These are phyloP conservation scores for Puya raimondii DNA, from an alignment of 176 grass and related monocot genomes.

Conservation along the genomic window DNA sequence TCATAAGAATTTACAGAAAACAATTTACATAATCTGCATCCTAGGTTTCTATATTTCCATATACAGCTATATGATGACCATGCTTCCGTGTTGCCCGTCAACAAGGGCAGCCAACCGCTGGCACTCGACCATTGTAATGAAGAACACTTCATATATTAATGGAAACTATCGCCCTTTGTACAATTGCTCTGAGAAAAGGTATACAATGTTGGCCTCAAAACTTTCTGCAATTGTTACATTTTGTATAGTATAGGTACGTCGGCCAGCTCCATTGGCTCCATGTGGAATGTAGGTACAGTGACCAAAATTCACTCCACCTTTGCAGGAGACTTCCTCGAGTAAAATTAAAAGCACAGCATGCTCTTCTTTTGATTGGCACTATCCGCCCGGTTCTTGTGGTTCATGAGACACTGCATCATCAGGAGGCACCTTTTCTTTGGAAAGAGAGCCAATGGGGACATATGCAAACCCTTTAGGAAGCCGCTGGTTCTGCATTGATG, in stretches of 20 bases:
- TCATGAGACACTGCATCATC: slow-evolving; percentile 40
- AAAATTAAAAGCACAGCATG: slow-evolving; percentile 21
- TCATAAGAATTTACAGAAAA: slow-evolving; percentile 49
- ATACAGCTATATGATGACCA: slow-evolving; percentile 27
- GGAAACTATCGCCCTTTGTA: slow-evolving; percentile 37
- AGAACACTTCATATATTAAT: slow-evolving; percentile 27
- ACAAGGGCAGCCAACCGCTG: slow-evolving; percentile 4
- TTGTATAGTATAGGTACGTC: slow-evolving; percentile 21
- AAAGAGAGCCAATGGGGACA: slow-evolving; percentile 81
- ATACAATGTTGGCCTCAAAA: slow-evolving; percentile 22
- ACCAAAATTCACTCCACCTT: slow-evolving; percentile 19
- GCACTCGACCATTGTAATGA: slow-evolving; percentile 1
- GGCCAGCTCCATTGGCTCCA: slow-evolving; percentile 8
- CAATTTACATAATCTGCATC: slow-evolving; percentile 45
- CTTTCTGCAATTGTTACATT: slow-evolving; percentile 18
- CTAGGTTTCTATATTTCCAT: slow-evolving; percentile 24
- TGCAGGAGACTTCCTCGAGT: neutral
- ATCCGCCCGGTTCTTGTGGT: slow-evolving; percentile 73
- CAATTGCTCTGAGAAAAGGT: slow-evolving; percentile 30
- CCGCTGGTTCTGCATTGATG: slow-evolving; percentile 75
- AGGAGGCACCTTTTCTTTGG: slow-evolving; percentile 66
- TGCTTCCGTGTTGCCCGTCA: slow-evolving; percentile 22
- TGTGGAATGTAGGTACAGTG: slow-evolving; percentile 14
- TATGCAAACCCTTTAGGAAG: slow-evolving; percentile 87
- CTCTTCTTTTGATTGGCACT: slow-evolving; percentile 27